Percentiles rank a stretch among this genome's conserved stretches.
Conservation (phyloP, 139 green algal genomes). For the Chlamydomonas incerta region DNA sequence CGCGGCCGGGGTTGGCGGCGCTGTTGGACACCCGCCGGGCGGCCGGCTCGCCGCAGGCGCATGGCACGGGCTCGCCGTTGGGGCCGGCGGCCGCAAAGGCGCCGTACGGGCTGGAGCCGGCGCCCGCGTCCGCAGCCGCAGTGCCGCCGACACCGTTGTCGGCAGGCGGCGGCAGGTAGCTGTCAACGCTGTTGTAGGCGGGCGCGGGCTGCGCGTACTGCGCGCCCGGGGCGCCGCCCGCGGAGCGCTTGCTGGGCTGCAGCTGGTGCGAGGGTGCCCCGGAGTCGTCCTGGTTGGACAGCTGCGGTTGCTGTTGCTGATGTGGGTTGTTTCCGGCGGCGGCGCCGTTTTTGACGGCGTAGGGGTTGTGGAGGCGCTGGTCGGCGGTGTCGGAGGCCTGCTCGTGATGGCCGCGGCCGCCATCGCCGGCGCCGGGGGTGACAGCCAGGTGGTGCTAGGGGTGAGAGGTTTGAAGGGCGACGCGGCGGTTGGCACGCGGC, state of each 20-base stretch:
- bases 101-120: background rate
- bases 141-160: no score
- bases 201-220: background rate
- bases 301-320: background rate
- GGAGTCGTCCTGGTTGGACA: background rate
- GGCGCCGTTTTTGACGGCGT: background rate
- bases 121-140: background rate
- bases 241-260: background rate
- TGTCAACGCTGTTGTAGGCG: no score
- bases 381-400: no score
- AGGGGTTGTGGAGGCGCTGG: no score
- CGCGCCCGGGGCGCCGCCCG: background rate
- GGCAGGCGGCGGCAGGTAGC: no score
- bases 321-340: no score
- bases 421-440: no score
- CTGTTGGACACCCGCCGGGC: conserved; percentile 21
- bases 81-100: background rate
- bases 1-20: background rate
- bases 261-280: background rate
- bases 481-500: no score
- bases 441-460: no score
- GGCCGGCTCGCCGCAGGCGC: background rate
- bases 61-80: background rate
- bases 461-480: no score
- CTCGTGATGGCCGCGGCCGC: no score